Percentiles rank a stretch among this genome's conserved stretches.
Conservation (phyloP, 345 rosid species). For the Linum tenue region DNA sequence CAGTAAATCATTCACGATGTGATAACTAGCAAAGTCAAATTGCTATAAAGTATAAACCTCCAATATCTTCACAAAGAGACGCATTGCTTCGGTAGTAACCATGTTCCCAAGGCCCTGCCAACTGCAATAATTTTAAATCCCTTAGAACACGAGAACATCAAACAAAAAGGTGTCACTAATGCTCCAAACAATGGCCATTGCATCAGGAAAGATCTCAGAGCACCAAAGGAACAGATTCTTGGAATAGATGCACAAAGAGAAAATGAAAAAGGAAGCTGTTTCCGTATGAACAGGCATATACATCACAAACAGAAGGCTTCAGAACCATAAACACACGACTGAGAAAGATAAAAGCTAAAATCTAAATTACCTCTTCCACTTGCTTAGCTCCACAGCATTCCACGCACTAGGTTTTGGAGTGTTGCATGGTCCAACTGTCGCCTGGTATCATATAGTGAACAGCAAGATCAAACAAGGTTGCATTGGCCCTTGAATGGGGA, state of each 20-base stretch:
- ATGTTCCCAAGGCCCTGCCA: slow-evolving; percentile 95
- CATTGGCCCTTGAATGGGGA: not conserved
- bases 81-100: slow-evolving; percentile 96
- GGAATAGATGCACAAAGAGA: not conserved
- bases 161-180: not conserved
- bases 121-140: slow-evolving; percentile 31
- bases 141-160: not conserved
- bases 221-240: no score
- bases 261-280: not conserved
- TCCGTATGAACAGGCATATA: not conserved
- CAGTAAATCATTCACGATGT: not conserved
- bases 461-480: not conserved
- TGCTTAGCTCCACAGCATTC: slow-evolving; percentile 91
- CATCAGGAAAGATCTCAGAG: not conserved
- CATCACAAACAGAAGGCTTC: not conserved
- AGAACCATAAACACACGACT: not conserved
- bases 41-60: slow-evolving; percentile 53
- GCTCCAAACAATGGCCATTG: not conserved
- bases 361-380: slow-evolving; percentile 85
- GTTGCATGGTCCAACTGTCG: slow-evolving; percentile 84
- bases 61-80: slow-evolving; percentile 93
- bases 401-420: slow-evolving; percentile 81
- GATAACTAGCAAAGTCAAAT: slow-evolving; percentile 13
- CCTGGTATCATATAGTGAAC: slow-evolving; percentile 49
- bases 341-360: not conserved